Conservation (phyloP, 208 protist species). For the Blechomonas ayalai region DNA sequence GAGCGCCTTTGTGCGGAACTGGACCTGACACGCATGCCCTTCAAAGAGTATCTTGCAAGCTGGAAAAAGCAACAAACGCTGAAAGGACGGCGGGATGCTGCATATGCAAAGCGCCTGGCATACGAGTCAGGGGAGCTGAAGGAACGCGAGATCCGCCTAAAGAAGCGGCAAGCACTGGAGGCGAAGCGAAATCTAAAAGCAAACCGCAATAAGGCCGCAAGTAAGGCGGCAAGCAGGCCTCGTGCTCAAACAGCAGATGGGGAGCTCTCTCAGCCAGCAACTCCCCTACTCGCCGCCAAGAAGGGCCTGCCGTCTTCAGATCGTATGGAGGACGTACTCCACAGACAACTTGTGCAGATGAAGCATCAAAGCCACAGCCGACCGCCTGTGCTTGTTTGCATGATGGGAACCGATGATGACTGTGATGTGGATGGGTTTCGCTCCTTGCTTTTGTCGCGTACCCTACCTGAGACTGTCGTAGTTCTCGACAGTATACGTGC, state of each 20-base stretch:
- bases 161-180: slow-evolving; percentile 37
- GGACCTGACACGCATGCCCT: slow-evolving; percentile 24
- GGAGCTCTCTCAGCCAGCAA: too few relatives aligned
- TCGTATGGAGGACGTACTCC: slow-evolving; percentile 13
- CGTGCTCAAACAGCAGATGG: too few relatives aligned
- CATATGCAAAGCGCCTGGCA: slow-evolving; percentile 12
- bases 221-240: neutral
- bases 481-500: slow-evolving; percentile 26
- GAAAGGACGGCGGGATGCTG: slow-evolving; percentile 20
- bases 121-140: slow-evolving; percentile 40
- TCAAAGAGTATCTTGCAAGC: slow-evolving; percentile 20
- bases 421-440: slow-evolving; percentile 11
- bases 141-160: slow-evolving; percentile 43
- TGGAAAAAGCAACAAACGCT: slow-evolving; percentile 20
- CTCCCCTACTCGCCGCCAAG: too few relatives aligned
- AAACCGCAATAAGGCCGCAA: neutral
- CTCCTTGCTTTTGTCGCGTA: slow-evolving; percentile 20
- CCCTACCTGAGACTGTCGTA: slow-evolving; percentile 41
- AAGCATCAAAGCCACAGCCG: slow-evolving; percentile 15
- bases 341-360: slow-evolving; percentile 14
- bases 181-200: slow-evolving; percentile 29
- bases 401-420: slow-evolving; percentile 2
- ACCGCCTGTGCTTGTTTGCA: slow-evolving; percentile 50
- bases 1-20: slow-evolving; percentile 22
- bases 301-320: slow-evolving; percentile 1